Conservation (phyloP, 2,329 filamentous ascomycete species). For the Trichoderma sp. region DNA sequence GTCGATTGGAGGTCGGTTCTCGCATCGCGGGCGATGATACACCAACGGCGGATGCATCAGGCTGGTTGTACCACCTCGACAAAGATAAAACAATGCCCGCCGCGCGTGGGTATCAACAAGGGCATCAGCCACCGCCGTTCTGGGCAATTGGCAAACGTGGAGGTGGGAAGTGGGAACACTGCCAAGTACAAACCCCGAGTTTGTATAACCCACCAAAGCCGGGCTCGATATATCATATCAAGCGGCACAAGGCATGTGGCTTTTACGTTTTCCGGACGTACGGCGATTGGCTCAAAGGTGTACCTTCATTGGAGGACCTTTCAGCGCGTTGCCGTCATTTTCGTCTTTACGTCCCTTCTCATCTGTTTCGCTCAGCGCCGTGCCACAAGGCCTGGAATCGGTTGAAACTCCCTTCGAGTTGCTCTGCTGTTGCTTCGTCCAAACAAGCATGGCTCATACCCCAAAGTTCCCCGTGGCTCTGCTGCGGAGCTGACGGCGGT, state of each 20-base stretch:
- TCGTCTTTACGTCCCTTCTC: not conserved
- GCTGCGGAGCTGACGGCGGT: constrained; percentile 23
- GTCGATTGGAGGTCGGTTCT: constrained; percentile 7
- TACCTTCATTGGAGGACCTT: no score
- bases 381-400: not conserved
- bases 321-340: not conserved
- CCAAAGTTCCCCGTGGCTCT: constrained; percentile 15
- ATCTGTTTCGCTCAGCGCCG: not conserved
- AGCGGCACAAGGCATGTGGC: not conserved
- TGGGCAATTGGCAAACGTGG: constrained; percentile 3
- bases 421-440: not conserved
- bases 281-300: no score
- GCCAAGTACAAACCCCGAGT: not conserved
- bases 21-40: constrained; percentile 4
- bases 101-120: not conserved
- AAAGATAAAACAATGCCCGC: constrained; percentile 2
- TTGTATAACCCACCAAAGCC: constrained; percentile 14
- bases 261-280: not conserved
- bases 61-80: constrained; percentile 2
- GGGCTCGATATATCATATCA: not conserved
- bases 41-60: constrained; percentile 18
- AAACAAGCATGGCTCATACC: constrained; percentile 20
- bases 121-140: constrained; percentile 19
- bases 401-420: not conserved
- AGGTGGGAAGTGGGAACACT: constrained; percentile 18